phyloP scores from a whole-genome alignment of 345 rosid genomes.

The Brassica incana region DNA sequence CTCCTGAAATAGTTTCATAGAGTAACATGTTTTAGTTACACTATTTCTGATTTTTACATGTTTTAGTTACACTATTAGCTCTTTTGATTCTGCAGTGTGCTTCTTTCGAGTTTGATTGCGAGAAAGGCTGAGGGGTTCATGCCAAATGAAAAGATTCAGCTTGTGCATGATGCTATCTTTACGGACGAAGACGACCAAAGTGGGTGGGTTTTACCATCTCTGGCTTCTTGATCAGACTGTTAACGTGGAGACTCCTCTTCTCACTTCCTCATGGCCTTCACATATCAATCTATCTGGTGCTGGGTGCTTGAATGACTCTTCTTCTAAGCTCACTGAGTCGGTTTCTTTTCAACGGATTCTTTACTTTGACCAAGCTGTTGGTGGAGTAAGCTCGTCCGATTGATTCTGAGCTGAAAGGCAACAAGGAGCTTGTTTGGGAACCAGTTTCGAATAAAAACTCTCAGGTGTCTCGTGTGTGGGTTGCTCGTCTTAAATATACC shows the following conservation, averaged over 20 bases:
- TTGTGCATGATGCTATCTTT: conserved; percentile 74
- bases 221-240: conserved; percentile 94
- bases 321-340: conserved; percentile 45
- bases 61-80: too few species aligned
- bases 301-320: conserved; percentile 35
- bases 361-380: conserved; percentile 73
- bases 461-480: conserved; percentile 61
- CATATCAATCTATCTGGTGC: conserved; percentile 47
- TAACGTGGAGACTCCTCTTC: conserved; percentile 58
- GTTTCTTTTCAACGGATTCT: conserved; percentile 66
- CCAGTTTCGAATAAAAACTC: conserved; percentile 52
- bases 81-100: conserved; percentile 57
- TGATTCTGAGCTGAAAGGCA: conserved; percentile 42
- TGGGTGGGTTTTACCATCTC: conserved; percentile 95
- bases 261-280: conserved; percentile 81
- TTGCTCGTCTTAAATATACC: conserved; percentile 48
- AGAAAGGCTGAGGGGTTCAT: conserved; percentile 54
- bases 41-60: too few species aligned
- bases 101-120: conserved; percentile 66
- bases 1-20: too few species aligned
- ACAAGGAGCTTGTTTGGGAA: conserved; percentile 57
- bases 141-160: conserved; percentile 50
- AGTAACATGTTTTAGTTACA: too few species aligned
- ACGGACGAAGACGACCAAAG: conserved; percentile 93
- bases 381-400: conserved; percentile 64